Evolutionary conservation across 495 filamentous ascomycete species (phyloP).

Genomic region (Xylaria venustula): DNA sequence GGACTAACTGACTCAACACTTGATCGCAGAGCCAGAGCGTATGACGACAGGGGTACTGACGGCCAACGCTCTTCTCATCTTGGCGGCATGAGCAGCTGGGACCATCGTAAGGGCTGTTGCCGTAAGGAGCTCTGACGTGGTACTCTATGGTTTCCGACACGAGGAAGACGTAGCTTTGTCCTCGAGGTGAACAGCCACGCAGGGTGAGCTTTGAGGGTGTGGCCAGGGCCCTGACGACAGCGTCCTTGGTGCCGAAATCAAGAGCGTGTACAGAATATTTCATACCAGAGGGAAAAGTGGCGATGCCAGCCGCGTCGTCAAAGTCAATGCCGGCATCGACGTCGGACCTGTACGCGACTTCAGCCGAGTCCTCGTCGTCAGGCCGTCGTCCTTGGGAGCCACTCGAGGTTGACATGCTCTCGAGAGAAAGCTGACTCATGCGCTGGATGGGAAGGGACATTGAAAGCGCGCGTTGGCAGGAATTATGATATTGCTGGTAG

Average conservation of each 20-base stretch:
- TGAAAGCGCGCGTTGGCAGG: not conserved
- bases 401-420: constrained; percentile 28
- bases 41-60: constrained; percentile 43
- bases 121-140: constrained; percentile 40
- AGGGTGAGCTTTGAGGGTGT: constrained; percentile 40
- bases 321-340: constrained; percentile 30
- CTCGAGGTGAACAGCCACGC: constrained; percentile 40
- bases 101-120: constrained; percentile 33
- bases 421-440: constrained; percentile 43
- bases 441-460: constrained; percentile 34
- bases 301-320: constrained; percentile 28
- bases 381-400: constrained; percentile 26
- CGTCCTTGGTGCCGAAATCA: constrained; percentile 22
- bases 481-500: not conserved
- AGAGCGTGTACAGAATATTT: constrained; percentile 32
- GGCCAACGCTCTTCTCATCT: constrained; percentile 18
- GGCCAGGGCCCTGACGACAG: constrained; percentile 23
- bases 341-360: constrained; percentile 19
- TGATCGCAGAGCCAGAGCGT: constrained; percentile 48
- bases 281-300: constrained; percentile 37
- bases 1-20: constrained; percentile 38
- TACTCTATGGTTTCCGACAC: constrained; percentile 47
- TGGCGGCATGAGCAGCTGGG: constrained; percentile 43
- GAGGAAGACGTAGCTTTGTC: constrained; percentile 45
- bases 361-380: constrained; percentile 26